Conservation (phyloP, 306 rosid genomes). For the Gastrolobium villosum region DNA sequence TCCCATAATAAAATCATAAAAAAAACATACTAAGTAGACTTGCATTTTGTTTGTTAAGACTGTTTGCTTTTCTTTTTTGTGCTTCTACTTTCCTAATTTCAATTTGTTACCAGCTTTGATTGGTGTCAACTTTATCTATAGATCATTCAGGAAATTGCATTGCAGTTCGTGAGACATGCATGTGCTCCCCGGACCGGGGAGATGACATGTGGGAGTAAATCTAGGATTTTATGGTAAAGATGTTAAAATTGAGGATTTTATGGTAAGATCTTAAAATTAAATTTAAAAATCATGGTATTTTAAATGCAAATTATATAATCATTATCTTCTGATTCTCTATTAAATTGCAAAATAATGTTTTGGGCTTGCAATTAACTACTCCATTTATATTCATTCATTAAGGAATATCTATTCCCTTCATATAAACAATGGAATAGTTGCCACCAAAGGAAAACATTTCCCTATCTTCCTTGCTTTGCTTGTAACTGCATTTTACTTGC, state of each 20-base stretch:
- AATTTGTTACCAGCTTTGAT: no score
- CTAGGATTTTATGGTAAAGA: slow-evolving; percentile 32
- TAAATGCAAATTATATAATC: slow-evolving; percentile 33
- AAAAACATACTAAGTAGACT: no score
- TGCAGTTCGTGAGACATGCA: background rate
- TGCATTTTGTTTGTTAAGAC: no score
- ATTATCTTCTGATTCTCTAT: slow-evolving; percentile 38
- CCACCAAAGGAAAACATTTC: slow-evolving; percentile 25
- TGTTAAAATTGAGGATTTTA: slow-evolving; percentile 40
- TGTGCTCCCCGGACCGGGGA: background rate
- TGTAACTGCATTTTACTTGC: slow-evolving; percentile 27
- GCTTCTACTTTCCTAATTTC: no score
- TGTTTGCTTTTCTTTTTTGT: no score
- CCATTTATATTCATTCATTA: slow-evolving; percentile 30
- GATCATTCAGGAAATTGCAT: no score
- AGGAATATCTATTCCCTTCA: slow-evolving; percentile 1
- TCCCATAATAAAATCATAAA: no score
- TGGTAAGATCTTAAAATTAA: slow-evolving; percentile 42
- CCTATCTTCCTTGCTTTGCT: slow-evolving; percentile 21
- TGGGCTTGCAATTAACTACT: slow-evolving; percentile 27
- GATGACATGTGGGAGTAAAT: slow-evolving; percentile 10
- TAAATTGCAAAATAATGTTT: slow-evolving; percentile 43
- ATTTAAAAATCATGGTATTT: slow-evolving; percentile 35
- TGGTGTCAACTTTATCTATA: no score
- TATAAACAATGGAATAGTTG: slow-evolving; percentile 29